Conservation (phyloP, 106 monocot species). For the Amphibolis antarctica region DNA sequence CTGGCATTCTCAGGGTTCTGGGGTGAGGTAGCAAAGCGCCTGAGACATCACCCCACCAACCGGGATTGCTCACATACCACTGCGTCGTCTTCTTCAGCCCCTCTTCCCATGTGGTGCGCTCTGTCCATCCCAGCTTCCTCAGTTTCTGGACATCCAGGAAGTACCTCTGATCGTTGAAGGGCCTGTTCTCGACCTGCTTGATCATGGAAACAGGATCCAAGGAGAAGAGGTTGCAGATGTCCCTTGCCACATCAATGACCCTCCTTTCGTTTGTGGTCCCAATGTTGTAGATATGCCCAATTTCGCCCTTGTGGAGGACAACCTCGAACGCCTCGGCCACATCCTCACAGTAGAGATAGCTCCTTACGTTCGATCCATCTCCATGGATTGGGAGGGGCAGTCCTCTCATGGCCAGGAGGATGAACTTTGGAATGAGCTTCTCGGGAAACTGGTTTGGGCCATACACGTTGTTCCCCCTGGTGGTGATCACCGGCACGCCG, state of each 20-base stretch:
- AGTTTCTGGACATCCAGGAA: conserved; percentile 43
- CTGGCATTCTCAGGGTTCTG: conserved; percentile 41
- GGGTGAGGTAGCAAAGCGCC: conserved; percentile 49
- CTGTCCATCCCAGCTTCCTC: conserved; percentile 38
- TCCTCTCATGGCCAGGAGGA: conserved; percentile 24
- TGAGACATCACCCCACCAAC: conserved; percentile 56
- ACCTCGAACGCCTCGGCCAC: conserved; percentile 28
- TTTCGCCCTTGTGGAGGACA: conserved; percentile 22
- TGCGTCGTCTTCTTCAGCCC: conserved; percentile 40
- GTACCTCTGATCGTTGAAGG: conserved; percentile 49
- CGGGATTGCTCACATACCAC: conserved; percentile 40
- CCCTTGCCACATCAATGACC: conserved; percentile 21
- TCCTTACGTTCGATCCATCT: conserved; percentile 22
- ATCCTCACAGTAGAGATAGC: conserved; percentile 29
- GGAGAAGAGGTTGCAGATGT: conserved; percentile 18
- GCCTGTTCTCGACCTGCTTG: conserved; percentile 49
- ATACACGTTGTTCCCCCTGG: conserved; percentile 24
- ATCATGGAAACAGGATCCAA: conserved; percentile 41
- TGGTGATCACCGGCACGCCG: conserved; percentile 23
- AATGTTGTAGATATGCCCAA: conserved; percentile 23
- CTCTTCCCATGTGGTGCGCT: conserved; percentile 34
- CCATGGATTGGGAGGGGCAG: conserved; percentile 22
- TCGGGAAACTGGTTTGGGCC: conserved; percentile 27
- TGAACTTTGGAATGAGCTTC: conserved; percentile 77
- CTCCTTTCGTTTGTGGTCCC: conserved; percentile 24